Conservation (phyloP, 176 grass and related monocot genomes). For the Raddia guianensis region DNA sequence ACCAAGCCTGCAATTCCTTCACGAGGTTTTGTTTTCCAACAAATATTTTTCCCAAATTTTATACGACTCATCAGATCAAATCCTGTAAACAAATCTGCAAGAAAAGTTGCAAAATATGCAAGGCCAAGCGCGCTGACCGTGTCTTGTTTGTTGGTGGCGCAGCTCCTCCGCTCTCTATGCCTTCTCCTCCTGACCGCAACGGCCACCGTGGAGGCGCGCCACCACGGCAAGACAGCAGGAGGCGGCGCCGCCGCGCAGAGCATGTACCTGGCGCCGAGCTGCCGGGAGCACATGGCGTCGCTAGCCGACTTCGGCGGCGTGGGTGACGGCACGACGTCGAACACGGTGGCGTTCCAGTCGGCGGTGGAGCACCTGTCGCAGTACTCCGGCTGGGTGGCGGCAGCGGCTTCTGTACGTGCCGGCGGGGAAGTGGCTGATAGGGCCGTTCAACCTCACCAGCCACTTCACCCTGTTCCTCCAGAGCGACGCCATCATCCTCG, state of each 20-base stretch:
- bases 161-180: conserved; percentile 26
- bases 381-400: conserved; percentile 50
- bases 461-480: conserved; percentile 89
- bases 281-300: conserved; percentile 76
- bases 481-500: conserved; percentile 75
- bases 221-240: not conserved
- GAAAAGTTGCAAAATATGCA: not conserved
- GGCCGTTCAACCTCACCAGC: conserved; percentile 93
- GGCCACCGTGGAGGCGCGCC: not conserved
- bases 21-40: not conserved
- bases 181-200: not conserved
- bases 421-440: conserved; percentile 87
- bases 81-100: not conserved
- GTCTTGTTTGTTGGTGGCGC: not conserved
- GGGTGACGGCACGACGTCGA: conserved; percentile 75
- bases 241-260: conserved; percentile 30
- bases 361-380: conserved; percentile 81
- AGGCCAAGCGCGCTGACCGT: not conserved
- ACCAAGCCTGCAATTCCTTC: not conserved
- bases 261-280: conserved; percentile 68
- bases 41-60: not conserved
- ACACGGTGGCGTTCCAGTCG: conserved; percentile 79
- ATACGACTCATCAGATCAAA: not conserved
- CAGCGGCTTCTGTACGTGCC: conserved; percentile 85
- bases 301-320: conserved; percentile 74